These are phyloP conservation scores for Coleophoma crateriformis DNA, from an alignment of 2,329 filamentous ascomycete genomes.

Conservation along the genomic window DNA sequence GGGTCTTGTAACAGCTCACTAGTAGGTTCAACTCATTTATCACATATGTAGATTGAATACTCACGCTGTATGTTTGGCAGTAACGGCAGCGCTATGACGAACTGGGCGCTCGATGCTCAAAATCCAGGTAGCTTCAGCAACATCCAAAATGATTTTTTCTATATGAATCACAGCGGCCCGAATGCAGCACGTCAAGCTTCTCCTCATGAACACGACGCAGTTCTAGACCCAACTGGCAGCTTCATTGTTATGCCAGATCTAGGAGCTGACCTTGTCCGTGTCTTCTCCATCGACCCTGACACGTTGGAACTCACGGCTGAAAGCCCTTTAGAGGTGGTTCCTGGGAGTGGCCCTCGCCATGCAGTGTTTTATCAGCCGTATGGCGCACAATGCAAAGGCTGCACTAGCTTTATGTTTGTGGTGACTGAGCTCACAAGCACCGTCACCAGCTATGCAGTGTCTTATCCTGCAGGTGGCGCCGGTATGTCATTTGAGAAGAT, in stretches of 20 bases:
- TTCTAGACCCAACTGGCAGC: constrained; percentile 44
- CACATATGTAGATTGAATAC: constrained; percentile 21
- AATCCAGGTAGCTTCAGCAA: constrained; percentile 9
- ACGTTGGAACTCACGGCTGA: constrained; percentile 29
- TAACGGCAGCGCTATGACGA: constrained; percentile 13
- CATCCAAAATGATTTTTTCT: constrained; percentile 37
- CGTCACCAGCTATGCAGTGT: constrained; percentile 47
- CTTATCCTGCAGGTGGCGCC: constrained; percentile 34
- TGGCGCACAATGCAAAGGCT: constrained; percentile 5
- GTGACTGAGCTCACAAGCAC: constrained; percentile 40
- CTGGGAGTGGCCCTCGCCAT: constrained; percentile 46
- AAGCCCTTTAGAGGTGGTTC: constrained; percentile 27
- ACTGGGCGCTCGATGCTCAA: constrained; percentile 30
- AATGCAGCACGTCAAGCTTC: constrained; percentile 33
- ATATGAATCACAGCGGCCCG: constrained; percentile 27
- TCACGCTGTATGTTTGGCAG: constrained; percentile 2
- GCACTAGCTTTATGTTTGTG: constrained; percentile 29
- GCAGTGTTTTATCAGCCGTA: constrained; percentile 35
- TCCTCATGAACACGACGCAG: constrained; percentile 44
- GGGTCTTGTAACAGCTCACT: constrained; percentile 26
- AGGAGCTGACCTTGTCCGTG: constrained; percentile 41
- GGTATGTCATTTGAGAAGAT: constrained; percentile 39
- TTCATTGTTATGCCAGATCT: constrained; percentile 50
- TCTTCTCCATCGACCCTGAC: constrained; percentile 37
- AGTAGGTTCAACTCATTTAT: constrained; percentile 27